Evolutionary conservation across 2,329 filamentous ascomycete species (phyloP).

Genomic region (Fusarium pseudocircinatum): DNA sequence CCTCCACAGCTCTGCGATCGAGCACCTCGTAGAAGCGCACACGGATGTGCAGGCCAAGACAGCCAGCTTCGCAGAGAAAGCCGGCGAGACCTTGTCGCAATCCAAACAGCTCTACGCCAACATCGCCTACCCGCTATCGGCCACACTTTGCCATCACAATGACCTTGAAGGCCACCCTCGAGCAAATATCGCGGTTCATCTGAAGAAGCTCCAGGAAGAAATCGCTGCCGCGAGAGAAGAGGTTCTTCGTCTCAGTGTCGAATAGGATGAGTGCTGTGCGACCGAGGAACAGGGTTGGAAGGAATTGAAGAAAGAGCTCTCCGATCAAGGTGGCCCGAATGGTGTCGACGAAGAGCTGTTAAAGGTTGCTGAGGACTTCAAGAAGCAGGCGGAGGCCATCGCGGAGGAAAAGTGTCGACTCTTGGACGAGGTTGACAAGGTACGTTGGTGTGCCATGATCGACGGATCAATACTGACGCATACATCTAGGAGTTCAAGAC

Average conservation of each 20-base stretch:
- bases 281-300: slow-evolving; percentile 35
- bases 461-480: neutral
- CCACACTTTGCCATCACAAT: slow-evolving; percentile 45
- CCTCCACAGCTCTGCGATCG: slow-evolving; percentile 4
- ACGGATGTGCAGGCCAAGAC: slow-evolving; percentile 36
- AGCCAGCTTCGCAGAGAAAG: slow-evolving; percentile 28
- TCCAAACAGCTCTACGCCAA: slow-evolving; percentile 45
- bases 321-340: neutral
- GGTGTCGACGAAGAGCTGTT: neutral
- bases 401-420: slow-evolving; percentile 28
- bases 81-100: slow-evolving; percentile 19
- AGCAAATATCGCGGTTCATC: slow-evolving; percentile 42
- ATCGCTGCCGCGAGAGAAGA: slow-evolving; percentile 39
- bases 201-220: slow-evolving; percentile 35
- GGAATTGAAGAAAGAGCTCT: slow-evolving; percentile 4
- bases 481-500: slow-evolving; percentile 42
- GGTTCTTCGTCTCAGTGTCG: slow-evolving; percentile 29
- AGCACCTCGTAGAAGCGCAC: slow-evolving; percentile 37
- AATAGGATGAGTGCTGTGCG: slow-evolving; percentile 43
- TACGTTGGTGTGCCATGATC: neutral
- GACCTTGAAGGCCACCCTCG: slow-evolving; percentile 28
- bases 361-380: slow-evolving; percentile 1
- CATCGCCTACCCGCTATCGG: slow-evolving; percentile 45
- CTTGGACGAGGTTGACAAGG: slow-evolving; percentile 45
- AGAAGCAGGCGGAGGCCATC: slow-evolving; percentile 39